A percentile compares a stretch with the other conserved stretches of the same genome.
Conservation (phyloP, 352 stramenopile genomes). For the Peronospora farinosa region DNA sequence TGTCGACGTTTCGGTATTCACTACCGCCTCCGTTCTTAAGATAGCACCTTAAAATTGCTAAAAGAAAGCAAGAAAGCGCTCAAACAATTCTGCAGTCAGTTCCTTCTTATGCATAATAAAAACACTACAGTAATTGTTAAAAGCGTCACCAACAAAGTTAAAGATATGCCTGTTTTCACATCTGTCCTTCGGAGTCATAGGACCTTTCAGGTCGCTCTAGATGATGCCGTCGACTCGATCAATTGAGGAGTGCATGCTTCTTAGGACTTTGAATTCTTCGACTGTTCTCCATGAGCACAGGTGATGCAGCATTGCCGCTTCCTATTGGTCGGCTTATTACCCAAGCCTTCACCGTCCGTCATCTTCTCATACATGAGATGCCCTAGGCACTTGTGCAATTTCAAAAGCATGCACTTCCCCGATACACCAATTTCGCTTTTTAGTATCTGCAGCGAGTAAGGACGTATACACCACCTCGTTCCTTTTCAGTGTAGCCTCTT, state of each 20-base stretch:
- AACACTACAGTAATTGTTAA: too few species aligned
- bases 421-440: neutral
- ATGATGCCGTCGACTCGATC: slow-evolving; percentile 7
- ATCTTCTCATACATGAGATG: slow-evolving; percentile 5
- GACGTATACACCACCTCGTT: neutral
- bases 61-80: slow-evolving; percentile 6
- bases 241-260: slow-evolving; percentile 6
- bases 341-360: neutral
- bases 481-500: neutral
- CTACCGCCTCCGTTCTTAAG: slow-evolving; percentile 12
- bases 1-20: slow-evolving; percentile 24
- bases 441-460: neutral
- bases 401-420: neutral
- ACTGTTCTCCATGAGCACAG: slow-evolving; percentile 7
- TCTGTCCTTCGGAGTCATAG: too few species aligned
- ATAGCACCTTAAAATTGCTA: slow-evolving; percentile 7
- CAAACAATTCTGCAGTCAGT: slow-evolving; percentile 11
- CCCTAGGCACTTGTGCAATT: neutral
- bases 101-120: too few species aligned
- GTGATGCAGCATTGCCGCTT: neutral
- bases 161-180: too few species aligned
- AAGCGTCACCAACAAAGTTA: too few species aligned
- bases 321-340: slow-evolving; percentile 1
- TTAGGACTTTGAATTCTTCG: neutral
- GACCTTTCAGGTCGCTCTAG: slow-evolving; percentile 3